phyloP scores from a whole-genome alignment of 305 asterid species.

The Solanum hybrid region DNA sequence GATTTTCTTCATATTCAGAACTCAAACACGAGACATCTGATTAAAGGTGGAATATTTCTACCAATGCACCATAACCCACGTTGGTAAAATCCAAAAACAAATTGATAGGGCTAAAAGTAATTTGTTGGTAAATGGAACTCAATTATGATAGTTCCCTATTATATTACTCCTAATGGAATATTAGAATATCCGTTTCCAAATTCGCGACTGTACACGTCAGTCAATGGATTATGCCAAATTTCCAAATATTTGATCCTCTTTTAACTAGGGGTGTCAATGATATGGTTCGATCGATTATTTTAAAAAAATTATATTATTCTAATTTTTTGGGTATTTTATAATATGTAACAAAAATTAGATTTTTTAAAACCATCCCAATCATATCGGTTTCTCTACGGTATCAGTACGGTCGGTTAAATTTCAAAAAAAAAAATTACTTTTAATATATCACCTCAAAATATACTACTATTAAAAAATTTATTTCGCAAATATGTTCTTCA shows the following conservation, averaged over 20 bases:
- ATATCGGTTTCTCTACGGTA: background rate
- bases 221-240: background rate
- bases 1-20: no score
- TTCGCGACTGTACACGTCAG: background rate
- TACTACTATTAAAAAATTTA: no score
- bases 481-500: no score
- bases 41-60: rapidly evolving
- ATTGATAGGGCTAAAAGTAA: background rate
- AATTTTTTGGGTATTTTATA: background rate
- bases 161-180: background rate
- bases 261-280: no score
- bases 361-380: no score
- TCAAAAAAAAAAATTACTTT: no score
- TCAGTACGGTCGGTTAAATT: background rate
- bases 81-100: no score
- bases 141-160: background rate
- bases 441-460: background rate
- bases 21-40: rapidly evolving
- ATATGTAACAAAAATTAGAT: background rate
- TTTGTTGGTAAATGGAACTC: background rate
- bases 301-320: rapidly evolving
- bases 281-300: no score
- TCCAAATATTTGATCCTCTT: no score
- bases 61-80: background rate
- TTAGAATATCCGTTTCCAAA: background rate